These are phyloP conservation scores for Petasospora rhodanensis DNA, from an alignment of 1,139 yeast species.

Conservation along the genomic window DNA sequence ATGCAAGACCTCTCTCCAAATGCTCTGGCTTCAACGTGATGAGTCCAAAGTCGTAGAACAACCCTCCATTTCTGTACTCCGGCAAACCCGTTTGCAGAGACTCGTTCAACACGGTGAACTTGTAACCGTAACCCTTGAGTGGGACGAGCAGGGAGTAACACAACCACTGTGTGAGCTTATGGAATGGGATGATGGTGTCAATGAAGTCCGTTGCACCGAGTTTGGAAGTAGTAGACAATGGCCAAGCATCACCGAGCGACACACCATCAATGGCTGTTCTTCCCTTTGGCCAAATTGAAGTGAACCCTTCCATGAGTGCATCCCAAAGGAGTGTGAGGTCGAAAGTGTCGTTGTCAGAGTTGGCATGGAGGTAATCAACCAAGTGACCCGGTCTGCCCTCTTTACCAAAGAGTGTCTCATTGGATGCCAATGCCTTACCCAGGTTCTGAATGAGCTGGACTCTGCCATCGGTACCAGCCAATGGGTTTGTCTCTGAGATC, in stretches of 20 bases:
- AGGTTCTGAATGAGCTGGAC: conserved; percentile 38
- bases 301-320: conserved; percentile 45
- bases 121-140: conserved; percentile 38
- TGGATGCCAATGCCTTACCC: conserved; percentile 38
- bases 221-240: conserved; percentile 33
- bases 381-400: conserved; percentile 51
- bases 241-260: conserved; percentile 59
- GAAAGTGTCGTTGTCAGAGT: conserved; percentile 23
- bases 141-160: conserved; percentile 54
- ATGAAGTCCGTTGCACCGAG: conserved; percentile 23
- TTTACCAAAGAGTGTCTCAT: conserved; percentile 38
- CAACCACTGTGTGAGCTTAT: conserved; percentile 60
- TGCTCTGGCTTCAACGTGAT: conserved; percentile 39
- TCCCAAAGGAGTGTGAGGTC: conserved; percentile 46
- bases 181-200: conserved; percentile 49
- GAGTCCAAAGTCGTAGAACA: conserved; percentile 49
- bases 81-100: conserved; percentile 54
- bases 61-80: conserved; percentile 60
- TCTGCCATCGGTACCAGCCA: conserved; percentile 51
- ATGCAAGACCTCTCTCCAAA: conserved; percentile 31
- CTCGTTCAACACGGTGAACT: conserved; percentile 37
- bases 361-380: conserved; percentile 38
- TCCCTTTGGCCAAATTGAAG: conserved; percentile 57
- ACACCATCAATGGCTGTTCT: conserved; percentile 44
- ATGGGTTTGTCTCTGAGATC: conserved; percentile 37